Evolutionary conservation across 208 protist species (phyloP), one percentile per base, ranked within the genome.

Genomic region (Trypanosoma rangeli): DNA sequence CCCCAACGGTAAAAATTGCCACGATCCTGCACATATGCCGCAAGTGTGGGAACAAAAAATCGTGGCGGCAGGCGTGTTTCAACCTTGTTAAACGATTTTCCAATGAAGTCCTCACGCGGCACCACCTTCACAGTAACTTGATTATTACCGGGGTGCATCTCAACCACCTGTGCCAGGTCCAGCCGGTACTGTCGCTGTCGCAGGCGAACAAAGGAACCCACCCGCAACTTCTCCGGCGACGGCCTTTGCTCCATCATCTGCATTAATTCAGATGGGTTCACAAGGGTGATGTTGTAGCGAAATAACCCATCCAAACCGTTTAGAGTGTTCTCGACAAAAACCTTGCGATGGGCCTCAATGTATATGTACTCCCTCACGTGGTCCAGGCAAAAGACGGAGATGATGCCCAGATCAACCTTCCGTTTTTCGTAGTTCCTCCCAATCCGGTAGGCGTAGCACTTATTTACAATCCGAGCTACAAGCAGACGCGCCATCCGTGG

Each of bases 341-440:
- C 68, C 74, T 96, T 90, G 5, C 93, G 87, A 64, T 94, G 86
- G 15, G 93, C 86, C 79, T 97, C 90, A 13, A 97, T 79, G 68
- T 97, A 97, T 33, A 97, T 94, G 79, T 96, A 97, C 80, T 97
- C 90, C 56, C 90, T 90, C 56, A 96, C 84, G 70, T 95, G 93
- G 75, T 97, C 93, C 3, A 95, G 76, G 53, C 80, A 81, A 68
- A 97, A 97, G 31, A 92, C 90, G n/a, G 93, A 97, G 56, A 96
- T 94, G 64, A 97, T 93, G 62, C 90, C 90, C 31, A 97, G 78
- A 61, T 97, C 93, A 1, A 90, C 81, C 56, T 90, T 92, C 24
- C 86, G 82, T 12, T 73, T 52, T 68, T 93, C 84, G 60, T 86
- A 89, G 73, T 95, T 95, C 46, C 77, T 61, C 20, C 90, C 89